Evolutionary conservation across 164 flowering plant genomes (phyloP), one percentile per base, ranked within the genome.

Genomic region (Malania oleifera): DNA sequence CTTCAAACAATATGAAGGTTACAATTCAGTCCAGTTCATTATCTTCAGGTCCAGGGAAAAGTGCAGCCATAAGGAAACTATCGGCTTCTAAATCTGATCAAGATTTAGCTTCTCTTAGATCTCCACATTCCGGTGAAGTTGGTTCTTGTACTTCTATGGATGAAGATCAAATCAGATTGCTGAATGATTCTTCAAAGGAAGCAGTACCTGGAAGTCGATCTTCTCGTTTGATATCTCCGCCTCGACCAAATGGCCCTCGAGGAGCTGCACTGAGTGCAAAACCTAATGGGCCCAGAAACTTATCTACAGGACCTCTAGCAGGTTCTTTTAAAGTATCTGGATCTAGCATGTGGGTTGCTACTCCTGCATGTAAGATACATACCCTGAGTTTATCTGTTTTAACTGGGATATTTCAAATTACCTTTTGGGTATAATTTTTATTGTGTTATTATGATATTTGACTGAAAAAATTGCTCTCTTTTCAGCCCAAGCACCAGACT

Each of bases 41-140:
- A 50, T 59, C 84, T 48, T 70, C 87, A 57, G 76, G 66, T 59
- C 67, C 75, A 12, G 82, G 73, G 44, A 85, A 79, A 72, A 70
- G 63, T 61, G 63, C 75, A 46, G 46, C 82, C 55, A 53, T 49
- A 28, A 87, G 75, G 60, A 90, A 73, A 63, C 65, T 85, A 35
- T 58, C 89, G 29, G 61, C 77, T 59, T 89, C 97, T 49, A 95
- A 91, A 68, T 89, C 97, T 66, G 97, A 95, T 38, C 95, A 86
- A 65, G 96, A 95, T 72, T 71, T 91, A 61, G 56, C 85, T 70
- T 78, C 95, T 59, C 81, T 83, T 59, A 80, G 80, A 65, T 90
- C 96, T 57, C 76, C 83, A n/a, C 81, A 75, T 59, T 69, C 86
- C 41, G 75, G 60, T 63, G 97, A 83, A 51, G 62, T 68, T 54